A percentile compares a stretch with the other conserved stretches of the same genome.
Conservation (phyloP, 345 rosid genomes). For the Mallotus nudiflorus region DNA sequence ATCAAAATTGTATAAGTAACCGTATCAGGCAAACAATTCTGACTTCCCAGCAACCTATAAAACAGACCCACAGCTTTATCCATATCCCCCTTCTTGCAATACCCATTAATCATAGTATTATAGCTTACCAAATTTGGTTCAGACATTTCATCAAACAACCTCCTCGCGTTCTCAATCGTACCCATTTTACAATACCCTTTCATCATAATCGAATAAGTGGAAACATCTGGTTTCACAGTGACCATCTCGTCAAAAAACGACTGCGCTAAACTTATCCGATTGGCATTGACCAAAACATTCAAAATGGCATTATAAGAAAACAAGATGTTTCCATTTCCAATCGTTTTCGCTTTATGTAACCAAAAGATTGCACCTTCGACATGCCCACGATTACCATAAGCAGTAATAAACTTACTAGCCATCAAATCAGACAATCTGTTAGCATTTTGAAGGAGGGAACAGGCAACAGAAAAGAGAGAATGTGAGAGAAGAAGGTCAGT, state of each 20-base stretch:
- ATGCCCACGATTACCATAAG: slow-evolving; percentile 31
- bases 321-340: slow-evolving; percentile 27
- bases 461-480: slow-evolving; percentile 30
- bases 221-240: slow-evolving; percentile 33
- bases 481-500: slow-evolving; percentile 35
- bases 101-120: slow-evolving; percentile 48
- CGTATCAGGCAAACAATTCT: slow-evolving; percentile 28
- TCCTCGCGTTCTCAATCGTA: slow-evolving; percentile 35
- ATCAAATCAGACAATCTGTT: slow-evolving; percentile 34
- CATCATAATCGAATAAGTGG: slow-evolving; percentile 40
- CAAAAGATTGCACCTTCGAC: slow-evolving; percentile 39
- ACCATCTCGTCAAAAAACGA: slow-evolving; percentile 29
- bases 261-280: slow-evolving; percentile 22
- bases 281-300: slow-evolving; percentile 33
- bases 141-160: slow-evolving; percentile 49
- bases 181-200: slow-evolving; percentile 35
- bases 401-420: slow-evolving; percentile 33
- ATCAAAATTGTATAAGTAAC: slow-evolving; percentile 42
- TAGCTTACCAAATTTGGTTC: slow-evolving; percentile 32
- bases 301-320: slow-evolving; percentile 37
- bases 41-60: slow-evolving; percentile 15
- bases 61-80: slow-evolving; percentile 25
- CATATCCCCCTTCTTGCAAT: slow-evolving; percentile 41
- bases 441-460: slow-evolving; percentile 27
- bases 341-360: slow-evolving; percentile 30